phyloP scores from a whole-genome alignment of 371 early-diverging fungal genomes.

The Dichotomocladium elegans region DNA sequence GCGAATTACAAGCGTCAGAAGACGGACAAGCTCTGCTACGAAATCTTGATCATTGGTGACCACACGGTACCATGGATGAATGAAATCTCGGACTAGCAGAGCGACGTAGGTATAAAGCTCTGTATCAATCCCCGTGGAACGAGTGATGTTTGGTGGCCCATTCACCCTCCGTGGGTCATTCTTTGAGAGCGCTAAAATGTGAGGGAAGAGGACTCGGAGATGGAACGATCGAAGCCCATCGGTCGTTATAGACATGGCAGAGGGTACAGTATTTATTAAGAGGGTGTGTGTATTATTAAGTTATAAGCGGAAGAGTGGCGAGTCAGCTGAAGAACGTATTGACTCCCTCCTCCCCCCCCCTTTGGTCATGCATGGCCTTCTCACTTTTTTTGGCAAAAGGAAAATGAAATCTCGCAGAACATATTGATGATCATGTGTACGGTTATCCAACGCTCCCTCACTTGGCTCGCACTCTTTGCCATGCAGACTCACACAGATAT shows the following conservation, averaged over 20 bases:
- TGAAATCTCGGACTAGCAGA: constrained; percentile 54
- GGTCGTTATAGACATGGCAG: neutral
- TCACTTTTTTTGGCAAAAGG: too few species aligned
- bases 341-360: too few species aligned
- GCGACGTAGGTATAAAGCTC: constrained; percentile 60
- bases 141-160: constrained; percentile 34
- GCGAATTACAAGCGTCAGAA: constrained; percentile 40
- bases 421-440: too few species aligned
- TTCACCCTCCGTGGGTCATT: constrained; percentile 30
- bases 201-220: constrained; percentile 38
- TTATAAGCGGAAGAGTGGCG: too few species aligned
- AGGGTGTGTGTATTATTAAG: too few species aligned
- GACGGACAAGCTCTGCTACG: constrained; percentile 34
- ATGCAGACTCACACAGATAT: too few species aligned
- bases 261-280: too few species aligned
- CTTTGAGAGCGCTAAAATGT: constrained; percentile 35
- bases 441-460: too few species aligned
- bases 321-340: too few species aligned
- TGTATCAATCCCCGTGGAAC: constrained; percentile 46
- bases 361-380: too few species aligned
- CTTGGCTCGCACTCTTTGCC: too few species aligned
- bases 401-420: too few species aligned
- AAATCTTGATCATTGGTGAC: constrained; percentile 56
- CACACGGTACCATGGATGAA: constrained; percentile 55
- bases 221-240: constrained; percentile 26